Conservation (phyloP, 306 rosid genomes). For the Clitoria ternatea region DNA sequence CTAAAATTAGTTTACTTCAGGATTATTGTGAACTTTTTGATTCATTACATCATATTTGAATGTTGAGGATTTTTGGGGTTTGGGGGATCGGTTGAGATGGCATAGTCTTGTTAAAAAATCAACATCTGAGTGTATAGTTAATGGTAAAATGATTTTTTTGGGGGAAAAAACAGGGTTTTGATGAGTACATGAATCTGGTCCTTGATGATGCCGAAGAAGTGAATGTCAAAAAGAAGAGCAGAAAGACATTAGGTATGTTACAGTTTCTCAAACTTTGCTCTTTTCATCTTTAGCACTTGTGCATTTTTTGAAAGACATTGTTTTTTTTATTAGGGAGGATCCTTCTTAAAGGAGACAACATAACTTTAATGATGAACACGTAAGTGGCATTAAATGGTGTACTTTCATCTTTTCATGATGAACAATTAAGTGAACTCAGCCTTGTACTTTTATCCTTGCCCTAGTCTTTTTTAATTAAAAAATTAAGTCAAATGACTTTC, state of each 20-base stretch:
- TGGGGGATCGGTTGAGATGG: neutral
- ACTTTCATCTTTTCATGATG: conserved; percentile 38
- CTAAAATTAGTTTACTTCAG: neutral
- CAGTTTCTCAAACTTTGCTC: neutral
- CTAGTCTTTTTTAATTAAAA: neutral
- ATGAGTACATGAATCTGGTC: conserved; percentile 33
- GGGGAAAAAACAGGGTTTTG: conserved; percentile 54
- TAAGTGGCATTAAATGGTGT: conserved; percentile 36
- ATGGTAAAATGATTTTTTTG: neutral
- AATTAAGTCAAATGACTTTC: neutral
- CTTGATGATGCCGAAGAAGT: conserved; percentile 55
- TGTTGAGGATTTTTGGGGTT: too few species aligned
- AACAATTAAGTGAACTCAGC: conserved; percentile 42
- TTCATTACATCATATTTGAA: too few species aligned
- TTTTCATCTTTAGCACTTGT: neutral
- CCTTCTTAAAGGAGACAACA: conserved; percentile 87
- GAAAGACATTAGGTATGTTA: conserved; percentile 54
- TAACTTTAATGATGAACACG: conserved; percentile 87
- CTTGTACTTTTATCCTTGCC: neutral
- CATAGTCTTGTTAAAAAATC: neutral
- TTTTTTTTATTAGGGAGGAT: conserved; percentile 59
- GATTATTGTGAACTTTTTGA: neutral
- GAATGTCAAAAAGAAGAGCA: conserved; percentile 70
- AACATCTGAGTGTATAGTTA: neutral
- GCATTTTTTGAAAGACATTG: conserved; percentile 20